A percentile compares a stretch with the other conserved stretches of the same genome.
These are phyloP conservation scores for Naganishia sp. DNA, from an alignment of 1,284 basidiomycete genomes.

Conservation along the genomic window DNA sequence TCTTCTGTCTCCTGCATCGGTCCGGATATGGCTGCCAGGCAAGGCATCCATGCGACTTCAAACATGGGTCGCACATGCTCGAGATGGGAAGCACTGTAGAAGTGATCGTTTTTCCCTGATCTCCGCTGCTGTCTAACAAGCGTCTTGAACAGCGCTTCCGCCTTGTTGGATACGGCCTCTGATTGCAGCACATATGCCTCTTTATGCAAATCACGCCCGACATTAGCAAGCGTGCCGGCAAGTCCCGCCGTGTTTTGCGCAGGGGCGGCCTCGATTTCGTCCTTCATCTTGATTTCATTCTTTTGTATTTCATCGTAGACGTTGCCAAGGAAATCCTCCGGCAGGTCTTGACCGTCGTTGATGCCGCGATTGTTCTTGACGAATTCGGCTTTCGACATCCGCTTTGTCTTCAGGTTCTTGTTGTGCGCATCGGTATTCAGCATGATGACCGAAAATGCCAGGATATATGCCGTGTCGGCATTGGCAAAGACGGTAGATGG, in stretches of 20 bases:
- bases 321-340: constrained; percentile 72
- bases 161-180: constrained; percentile 92
- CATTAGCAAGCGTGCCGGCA: constrained; percentile 76
- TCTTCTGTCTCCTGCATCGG: constrained; percentile 91
- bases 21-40: constrained; percentile 87
- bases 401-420: constrained; percentile 80
- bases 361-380: constrained; percentile 91
- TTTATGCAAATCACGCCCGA: constrained; percentile 87
- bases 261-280: constrained; percentile 73
- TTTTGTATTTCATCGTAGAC: constrained; percentile 86
- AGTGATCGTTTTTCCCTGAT: constrained; percentile 71
- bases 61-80: constrained; percentile 97
- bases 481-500: constrained; percentile 74
- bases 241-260: constrained; percentile 61
- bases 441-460: constrained; percentile 90
- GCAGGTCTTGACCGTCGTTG: constrained; percentile 83
- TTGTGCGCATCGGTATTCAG: constrained; percentile 95
- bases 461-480: constrained; percentile 83
- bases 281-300: constrained; percentile 97
- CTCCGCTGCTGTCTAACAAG: constrained; percentile 85
- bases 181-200: constrained; percentile 93
- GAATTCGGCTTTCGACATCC: constrained; percentile 89
- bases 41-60: constrained; percentile 96
- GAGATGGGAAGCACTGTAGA: constrained; percentile 91
- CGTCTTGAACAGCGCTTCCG: constrained; percentile 88